A percentile compares a stretch with the other conserved stretches of the same genome.
Evolutionary conservation across 371 early-diverging fungal genomes (phyloP).

Genomic region (Mucor circinelloides): DNA sequence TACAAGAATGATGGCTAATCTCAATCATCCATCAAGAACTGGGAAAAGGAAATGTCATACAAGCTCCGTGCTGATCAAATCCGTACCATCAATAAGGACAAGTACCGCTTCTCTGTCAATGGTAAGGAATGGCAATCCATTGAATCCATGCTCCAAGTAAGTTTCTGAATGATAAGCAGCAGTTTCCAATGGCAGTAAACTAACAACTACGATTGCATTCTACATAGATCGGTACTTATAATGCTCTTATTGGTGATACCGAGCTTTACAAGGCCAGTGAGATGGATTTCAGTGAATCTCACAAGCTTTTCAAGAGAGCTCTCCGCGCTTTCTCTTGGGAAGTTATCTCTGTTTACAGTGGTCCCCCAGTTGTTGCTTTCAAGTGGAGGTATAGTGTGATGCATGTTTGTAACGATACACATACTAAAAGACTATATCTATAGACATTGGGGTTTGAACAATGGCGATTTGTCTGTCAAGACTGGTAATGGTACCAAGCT

Average conservation of each 20-base stretch:
- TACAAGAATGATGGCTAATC: not conserved
- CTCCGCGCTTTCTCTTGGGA: slow-evolving; percentile 57
- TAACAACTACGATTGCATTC: slow-evolving; percentile 6
- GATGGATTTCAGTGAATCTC: slow-evolving; percentile 53
- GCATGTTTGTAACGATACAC: not conserved
- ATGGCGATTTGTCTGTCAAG: slow-evolving; percentile 45
- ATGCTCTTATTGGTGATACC: slow-evolving; percentile 58
- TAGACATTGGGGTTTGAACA: slow-evolving; percentile 53
- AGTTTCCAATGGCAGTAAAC: not conserved
- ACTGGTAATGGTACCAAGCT: slow-evolving; percentile 42
- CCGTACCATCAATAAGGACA: slow-evolving; percentile 48
- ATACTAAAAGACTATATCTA: not conserved
- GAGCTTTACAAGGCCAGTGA: slow-evolving; percentile 57
- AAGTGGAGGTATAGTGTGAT: slow-evolving; percentile 32
- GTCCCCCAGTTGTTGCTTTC: slow-evolving; percentile 56
- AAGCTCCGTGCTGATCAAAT: slow-evolving; percentile 52
- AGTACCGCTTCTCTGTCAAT: slow-evolving; percentile 55
- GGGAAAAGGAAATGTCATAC: slow-evolving; percentile 62
- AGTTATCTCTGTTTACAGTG: slow-evolving; percentile 51
- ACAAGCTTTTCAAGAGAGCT: slow-evolving; percentile 54
- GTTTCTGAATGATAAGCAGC: not conserved
- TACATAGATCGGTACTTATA: slow-evolving; percentile 44
- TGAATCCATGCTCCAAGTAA: slow-evolving; percentile 55
- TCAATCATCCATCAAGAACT: slow-evolving; percentile 35
- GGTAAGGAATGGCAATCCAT: slow-evolving; percentile 40